Percentiles rank a stretch among this genome's conserved stretches.
Conservation (phyloP, 1,284 basidiomycete species). For the Rhodotorula sp. region DNA sequence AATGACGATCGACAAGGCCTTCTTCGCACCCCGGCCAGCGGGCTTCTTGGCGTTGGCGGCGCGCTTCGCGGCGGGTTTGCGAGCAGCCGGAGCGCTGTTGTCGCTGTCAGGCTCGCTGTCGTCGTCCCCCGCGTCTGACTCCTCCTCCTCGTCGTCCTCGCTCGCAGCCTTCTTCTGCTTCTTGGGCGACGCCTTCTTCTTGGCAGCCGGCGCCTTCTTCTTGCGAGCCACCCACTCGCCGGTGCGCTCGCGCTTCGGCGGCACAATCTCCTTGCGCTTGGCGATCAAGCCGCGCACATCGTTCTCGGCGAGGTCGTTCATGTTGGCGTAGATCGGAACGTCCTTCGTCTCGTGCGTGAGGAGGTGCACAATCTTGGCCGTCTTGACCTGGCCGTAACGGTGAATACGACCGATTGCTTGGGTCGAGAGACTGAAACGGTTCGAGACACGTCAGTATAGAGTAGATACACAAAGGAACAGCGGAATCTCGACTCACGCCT, state of each 20-base stretch:
- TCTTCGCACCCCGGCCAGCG: neutral
- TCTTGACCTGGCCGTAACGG: conserved; percentile 72
- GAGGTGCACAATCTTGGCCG: conserved; percentile 76
- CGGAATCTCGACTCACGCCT: conserved; percentile 61
- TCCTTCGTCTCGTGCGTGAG: conserved; percentile 81
- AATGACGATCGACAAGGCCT: neutral
- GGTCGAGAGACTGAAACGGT: conserved; percentile 52
- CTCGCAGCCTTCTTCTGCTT: neutral
- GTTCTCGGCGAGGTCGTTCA: conserved; percentile 19
- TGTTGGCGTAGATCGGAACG: conserved; percentile 63
- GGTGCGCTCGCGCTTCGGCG: conserved; percentile 7
- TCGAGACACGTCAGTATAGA: neutral
- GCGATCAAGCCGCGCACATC: neutral
- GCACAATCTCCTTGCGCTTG: conserved; percentile 12
- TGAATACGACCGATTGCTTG: conserved; percentile 81
- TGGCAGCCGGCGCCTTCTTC: conserved; percentile 11
- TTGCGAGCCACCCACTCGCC: neutral
- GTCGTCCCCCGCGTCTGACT: neutral
- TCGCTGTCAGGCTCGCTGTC: neutral
- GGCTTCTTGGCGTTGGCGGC: neutral
- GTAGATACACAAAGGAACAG: too few species aligned
- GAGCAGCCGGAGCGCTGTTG: neutral
- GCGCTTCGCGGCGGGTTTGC: neutral
- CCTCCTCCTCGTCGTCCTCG: neutral
- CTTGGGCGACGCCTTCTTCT: neutral